These are phyloP conservation scores for Chaetomium strumarium DNA, from an alignment of 2,329 filamentous ascomycete species.

Conservation along the genomic window DNA sequence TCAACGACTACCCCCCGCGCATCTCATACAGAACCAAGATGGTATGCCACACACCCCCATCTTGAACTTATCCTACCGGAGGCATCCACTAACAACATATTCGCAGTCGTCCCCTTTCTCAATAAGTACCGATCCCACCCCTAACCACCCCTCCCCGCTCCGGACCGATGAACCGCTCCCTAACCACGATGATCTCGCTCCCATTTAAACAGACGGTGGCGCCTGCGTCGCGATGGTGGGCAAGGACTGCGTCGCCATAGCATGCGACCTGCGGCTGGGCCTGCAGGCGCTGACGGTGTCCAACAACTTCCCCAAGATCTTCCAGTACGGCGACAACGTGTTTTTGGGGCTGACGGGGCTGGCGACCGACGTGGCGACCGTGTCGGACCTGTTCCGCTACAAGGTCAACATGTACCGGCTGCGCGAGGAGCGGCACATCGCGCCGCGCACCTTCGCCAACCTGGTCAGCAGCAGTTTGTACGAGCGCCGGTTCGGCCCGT, in stretches of 20 bases:
- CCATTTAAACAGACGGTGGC: constrained; percentile 60
- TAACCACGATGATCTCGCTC: constrained; percentile 1
- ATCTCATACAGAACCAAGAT: constrained; percentile 21
- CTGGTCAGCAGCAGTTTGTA: constrained; percentile 87
- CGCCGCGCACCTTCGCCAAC: constrained; percentile 92
- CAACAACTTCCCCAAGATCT: constrained; percentile 99
- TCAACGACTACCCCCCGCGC: constrained; percentile 8
- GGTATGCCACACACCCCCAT: constrained; percentile 28
- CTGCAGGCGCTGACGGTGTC: constrained; percentile 94
- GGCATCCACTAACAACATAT: constrained; percentile 27
- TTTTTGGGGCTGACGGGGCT: constrained; percentile 95
- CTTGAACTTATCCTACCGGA: background rate
- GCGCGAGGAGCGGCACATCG: constrained; percentile 94
- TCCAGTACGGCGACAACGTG: constrained; percentile 82
- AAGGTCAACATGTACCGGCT: constrained; percentile 99
- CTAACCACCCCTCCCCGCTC: background rate
- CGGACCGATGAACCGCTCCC: background rate
- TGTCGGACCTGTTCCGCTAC: constrained; percentile 96
- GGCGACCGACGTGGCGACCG: constrained; percentile 90
- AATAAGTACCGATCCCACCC: constrained; percentile 65
- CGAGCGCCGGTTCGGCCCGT: constrained; percentile 92
- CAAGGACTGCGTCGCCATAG: constrained; percentile 99
- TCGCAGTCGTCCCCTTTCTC: constrained; percentile 81
- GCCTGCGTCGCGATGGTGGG: constrained; percentile 98
- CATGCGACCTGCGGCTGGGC: constrained; percentile 95